These are phyloP conservation scores for Tilletia indica DNA, from an alignment of 1,284 basidiomycete genomes.

Conservation along the genomic window DNA sequence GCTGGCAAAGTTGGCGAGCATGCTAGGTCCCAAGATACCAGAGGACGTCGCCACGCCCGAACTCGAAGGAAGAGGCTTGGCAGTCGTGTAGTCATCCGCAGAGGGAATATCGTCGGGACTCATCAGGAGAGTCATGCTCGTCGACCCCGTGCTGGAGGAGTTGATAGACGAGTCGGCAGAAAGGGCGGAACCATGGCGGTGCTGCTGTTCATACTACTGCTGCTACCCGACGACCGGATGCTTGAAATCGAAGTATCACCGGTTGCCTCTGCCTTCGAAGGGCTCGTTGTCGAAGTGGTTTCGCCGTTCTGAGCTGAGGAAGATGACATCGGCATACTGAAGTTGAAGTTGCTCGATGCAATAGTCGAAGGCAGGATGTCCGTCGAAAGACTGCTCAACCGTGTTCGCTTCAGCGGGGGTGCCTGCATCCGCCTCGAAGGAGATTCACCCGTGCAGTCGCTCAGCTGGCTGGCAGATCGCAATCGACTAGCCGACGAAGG, in stretches of 20 bases:
- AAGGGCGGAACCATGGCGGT: not conserved
- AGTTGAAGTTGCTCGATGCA: not conserved
- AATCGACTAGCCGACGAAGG: not conserved
- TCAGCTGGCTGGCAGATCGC: not conserved
- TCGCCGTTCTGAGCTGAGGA: not conserved
- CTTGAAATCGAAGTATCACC: not conserved
- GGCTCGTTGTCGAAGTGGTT: not conserved
- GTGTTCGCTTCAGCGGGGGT: not conserved
- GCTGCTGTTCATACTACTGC: not conserved
- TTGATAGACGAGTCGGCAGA: slow-evolving; percentile 2
- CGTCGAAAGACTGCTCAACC: slow-evolving; percentile 15
- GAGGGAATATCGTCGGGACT: not conserved
- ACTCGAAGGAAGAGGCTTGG: not conserved
- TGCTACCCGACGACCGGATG: not conserved
- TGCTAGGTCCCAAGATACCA: not conserved
- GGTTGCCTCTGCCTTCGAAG: not conserved
- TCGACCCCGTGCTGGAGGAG: not conserved
- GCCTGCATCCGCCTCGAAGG: not conserved
- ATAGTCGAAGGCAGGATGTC: slow-evolving; percentile 8
- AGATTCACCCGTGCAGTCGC: not conserved
- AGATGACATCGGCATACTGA: not conserved
- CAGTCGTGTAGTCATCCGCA: slow-evolving; percentile 2
- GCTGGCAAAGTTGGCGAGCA: slow-evolving; percentile 10
- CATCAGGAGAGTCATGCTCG: slow-evolving; percentile 11
- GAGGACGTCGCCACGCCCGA: not conserved